phyloP scores from a whole-genome alignment of 1,284 basidiomycete genomes.

The Boletus smithii region DNA sequence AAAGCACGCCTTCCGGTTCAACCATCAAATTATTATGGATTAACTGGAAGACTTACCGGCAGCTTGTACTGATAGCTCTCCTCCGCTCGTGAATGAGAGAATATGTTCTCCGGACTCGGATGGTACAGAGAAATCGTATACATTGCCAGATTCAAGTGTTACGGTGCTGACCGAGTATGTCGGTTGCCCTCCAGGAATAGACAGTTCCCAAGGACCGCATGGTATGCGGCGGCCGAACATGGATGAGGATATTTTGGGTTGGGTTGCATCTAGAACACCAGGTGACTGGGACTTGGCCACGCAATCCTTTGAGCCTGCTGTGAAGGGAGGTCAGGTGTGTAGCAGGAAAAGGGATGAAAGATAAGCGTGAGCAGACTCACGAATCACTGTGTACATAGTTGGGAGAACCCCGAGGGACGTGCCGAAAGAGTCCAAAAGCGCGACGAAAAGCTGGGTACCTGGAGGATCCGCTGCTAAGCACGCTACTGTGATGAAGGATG shows the following conservation, averaged over 20 bases:
- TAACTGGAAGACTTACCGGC: constrained; percentile 13
- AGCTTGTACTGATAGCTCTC: constrained; percentile 2
- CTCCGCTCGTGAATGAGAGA: neutral
- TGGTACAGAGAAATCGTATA: neutral
- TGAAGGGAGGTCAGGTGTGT: neutral
- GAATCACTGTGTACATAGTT: constrained; percentile 5
- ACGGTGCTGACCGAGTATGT: constrained; percentile 10
- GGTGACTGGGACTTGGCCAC: neutral
- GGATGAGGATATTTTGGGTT: constrained; percentile 5
- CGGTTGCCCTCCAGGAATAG: constrained; percentile 7
- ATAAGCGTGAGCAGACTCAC: constrained; percentile 8
- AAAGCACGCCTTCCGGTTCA: neutral
- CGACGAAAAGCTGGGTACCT: constrained; percentile 15
- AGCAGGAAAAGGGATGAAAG: neutral
- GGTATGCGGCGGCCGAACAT: neutral
- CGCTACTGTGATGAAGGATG: neutral
- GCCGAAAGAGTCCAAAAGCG: constrained; percentile 8
- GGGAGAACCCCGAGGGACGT: constrained; percentile 6
- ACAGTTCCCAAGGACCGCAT: constrained; percentile 14
- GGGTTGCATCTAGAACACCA: neutral
- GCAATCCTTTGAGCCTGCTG: constrained; percentile 7
- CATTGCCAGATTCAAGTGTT: constrained; percentile 1
- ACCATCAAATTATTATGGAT: neutral
- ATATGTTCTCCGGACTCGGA: neutral
- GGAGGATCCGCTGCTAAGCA: constrained; percentile 3